These are phyloP conservation scores for Penicillium palitans DNA, from an alignment of 2,329 filamentous ascomycete genomes.

Conservation along the genomic window DNA sequence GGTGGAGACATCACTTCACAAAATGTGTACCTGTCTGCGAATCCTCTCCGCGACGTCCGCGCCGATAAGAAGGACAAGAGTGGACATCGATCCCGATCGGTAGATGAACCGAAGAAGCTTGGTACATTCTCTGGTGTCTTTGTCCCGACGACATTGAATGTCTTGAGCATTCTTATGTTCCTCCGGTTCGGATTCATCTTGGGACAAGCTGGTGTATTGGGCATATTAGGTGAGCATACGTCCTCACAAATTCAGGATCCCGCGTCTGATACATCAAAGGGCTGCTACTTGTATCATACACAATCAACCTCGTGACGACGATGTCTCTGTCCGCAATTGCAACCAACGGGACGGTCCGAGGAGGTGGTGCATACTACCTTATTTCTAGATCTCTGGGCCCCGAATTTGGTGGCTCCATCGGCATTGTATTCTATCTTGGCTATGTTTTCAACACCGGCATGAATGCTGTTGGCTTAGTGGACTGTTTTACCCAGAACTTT, in stretches of 20 bases:
- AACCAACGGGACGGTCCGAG: conserved; percentile 84
- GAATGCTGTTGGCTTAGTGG: conserved; percentile 82
- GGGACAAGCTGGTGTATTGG: conserved; percentile 74
- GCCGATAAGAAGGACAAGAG: conserved; percentile 36
- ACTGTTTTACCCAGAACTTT: conserved; percentile 77
- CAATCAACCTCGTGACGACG: conserved; percentile 79
- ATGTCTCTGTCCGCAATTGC: conserved; percentile 86
- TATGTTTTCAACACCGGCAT: conserved; percentile 82
- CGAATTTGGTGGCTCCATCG: conserved; percentile 86
- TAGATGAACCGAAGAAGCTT: conserved; percentile 59
- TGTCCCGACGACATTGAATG: conserved; percentile 84
- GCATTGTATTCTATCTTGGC: conserved; percentile 87
- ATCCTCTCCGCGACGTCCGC: conserved; percentile 28
- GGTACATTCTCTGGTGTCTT: conserved; percentile 78
- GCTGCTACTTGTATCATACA: conserved; percentile 72
- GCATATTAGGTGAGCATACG: conserved; percentile 67
- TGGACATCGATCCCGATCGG: conserved; percentile 26
- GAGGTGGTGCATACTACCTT: conserved; percentile 83
- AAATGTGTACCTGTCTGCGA: conserved; percentile 19
- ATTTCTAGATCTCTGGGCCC: conserved; percentile 83
- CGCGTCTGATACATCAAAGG: conserved; percentile 47
- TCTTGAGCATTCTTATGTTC: conserved; percentile 90
- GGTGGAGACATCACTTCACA: conserved; percentile 11
- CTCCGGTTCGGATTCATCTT: conserved; percentile 82
- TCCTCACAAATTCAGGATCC: not conserved